phyloP scores from a whole-genome alignment of 1,139 yeast genomes.

The Kodamaea ohmeri region DNA sequence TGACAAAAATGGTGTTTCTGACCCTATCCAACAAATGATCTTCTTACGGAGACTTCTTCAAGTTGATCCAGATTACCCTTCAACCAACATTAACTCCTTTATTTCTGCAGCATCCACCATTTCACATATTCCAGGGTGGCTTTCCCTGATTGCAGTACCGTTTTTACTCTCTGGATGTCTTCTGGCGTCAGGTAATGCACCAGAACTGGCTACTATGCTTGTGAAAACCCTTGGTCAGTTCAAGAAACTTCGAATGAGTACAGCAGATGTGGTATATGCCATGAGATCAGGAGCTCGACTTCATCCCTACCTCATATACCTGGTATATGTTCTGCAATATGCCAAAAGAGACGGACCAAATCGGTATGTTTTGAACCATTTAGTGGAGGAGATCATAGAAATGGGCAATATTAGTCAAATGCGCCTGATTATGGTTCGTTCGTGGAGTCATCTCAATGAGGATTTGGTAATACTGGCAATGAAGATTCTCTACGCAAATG shows the following conservation, averaged over 20 bases:
- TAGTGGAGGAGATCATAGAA: conserved; percentile 10
- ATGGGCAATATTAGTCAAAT: conserved; percentile 7
- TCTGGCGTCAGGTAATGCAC: conserved; percentile 3
- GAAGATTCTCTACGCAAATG: neutral
- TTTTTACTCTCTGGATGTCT: conserved; percentile 9
- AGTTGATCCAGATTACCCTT: neutral
- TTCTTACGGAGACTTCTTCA: conserved; percentile 5
- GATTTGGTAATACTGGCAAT: conserved; percentile 8
- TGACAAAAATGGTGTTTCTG: no score
- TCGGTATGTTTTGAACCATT: conserved; percentile 15
- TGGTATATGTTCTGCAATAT: conserved; percentile 10
- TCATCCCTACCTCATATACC: conserved; percentile 14
- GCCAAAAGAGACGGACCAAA: conserved; percentile 11
- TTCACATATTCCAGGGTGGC: conserved; percentile 15
- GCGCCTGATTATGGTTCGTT: conserved; percentile 8
- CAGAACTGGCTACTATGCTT: conserved; percentile 1
- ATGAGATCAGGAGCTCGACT: conserved; percentile 10
- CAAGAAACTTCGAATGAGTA: conserved; percentile 3
- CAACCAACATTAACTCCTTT: neutral
- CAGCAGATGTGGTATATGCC: conserved; percentile 13
- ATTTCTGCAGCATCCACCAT: neutral
- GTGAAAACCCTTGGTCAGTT: conserved; percentile 2
- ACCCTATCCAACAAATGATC: conserved; percentile 9
- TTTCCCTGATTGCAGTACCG: conserved; percentile 11
- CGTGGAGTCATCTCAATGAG: conserved; percentile 8